phyloP scores from a whole-genome alignment of 305 asterid species.

The Fraxinus dipetala region DNA sequence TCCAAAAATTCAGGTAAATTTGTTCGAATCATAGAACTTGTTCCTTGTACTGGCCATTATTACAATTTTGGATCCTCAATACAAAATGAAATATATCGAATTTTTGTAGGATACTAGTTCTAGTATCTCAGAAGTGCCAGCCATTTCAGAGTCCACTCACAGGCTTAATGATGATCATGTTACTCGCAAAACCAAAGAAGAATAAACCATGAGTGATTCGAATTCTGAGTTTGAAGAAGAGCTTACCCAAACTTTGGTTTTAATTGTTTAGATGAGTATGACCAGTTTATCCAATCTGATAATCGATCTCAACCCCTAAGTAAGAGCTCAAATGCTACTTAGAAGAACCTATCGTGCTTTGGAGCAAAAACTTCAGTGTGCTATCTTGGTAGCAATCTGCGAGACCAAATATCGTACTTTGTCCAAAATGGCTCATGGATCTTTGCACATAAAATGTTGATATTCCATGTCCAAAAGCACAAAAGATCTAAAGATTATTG shows the following conservation, averaged over 20 bases:
- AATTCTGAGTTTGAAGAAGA: slow-evolving; percentile 15
- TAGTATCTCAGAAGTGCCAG: not conserved
- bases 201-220: slow-evolving; percentile 15
- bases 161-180: slow-evolving; percentile 20
- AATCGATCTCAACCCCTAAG: not conserved
- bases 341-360: slow-evolving; percentile 28
- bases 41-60: slow-evolving; percentile 28
- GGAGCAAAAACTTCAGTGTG: slow-evolving; percentile 23
- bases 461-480: no score
- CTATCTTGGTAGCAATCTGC: slow-evolving; percentile 28
- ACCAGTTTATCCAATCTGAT: slow-evolving; percentile 10
- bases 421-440: not conserved
- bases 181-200: not conserved
- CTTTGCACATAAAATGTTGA: no score
- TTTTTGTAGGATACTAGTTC: slow-evolving; percentile 7
- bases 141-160: slow-evolving; percentile 23
- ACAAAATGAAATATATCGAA: slow-evolving; percentile 27
- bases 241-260: slow-evolving; percentile 4
- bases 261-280: slow-evolving; percentile 23
- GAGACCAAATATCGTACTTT: slow-evolving; percentile 28
- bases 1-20: not conserved
- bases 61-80: slow-evolving; percentile 32
- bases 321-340: slow-evolving; percentile 30
- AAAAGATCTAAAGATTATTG: no score
- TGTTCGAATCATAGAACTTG: not conserved